phyloP scores from a whole-genome alignment of 1,284 basidiomycete genomes.

The Irpex rosettiformis region DNA sequence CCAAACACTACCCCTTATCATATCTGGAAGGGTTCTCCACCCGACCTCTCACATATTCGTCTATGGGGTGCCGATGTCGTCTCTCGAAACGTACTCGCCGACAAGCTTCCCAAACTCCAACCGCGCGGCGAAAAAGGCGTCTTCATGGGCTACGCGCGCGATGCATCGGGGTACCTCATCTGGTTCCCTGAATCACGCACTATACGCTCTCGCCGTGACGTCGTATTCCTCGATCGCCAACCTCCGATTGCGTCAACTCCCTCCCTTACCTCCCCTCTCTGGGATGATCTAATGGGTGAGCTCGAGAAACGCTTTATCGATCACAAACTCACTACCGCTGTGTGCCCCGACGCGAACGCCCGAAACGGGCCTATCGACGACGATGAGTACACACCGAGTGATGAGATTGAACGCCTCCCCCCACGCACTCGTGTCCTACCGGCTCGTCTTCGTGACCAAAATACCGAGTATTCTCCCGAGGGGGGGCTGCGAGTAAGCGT shows the following conservation, averaged over 20 bases:
- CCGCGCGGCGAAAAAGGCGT: neutral
- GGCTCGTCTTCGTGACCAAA: neutral
- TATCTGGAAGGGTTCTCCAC: neutral
- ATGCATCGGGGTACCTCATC: neutral
- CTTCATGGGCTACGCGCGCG: neutral
- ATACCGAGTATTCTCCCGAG: neutral
- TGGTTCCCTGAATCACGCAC: neutral
- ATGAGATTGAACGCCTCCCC: neutral
- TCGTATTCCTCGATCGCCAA: neutral
- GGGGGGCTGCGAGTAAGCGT: neutral
- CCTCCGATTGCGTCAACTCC: neutral
- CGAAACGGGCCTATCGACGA: neutral
- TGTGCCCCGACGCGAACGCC: neutral
- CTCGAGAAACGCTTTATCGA: neutral
- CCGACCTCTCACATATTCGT: neutral
- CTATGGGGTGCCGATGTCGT: neutral
- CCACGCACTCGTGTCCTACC: neutral
- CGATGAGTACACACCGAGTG: neutral
- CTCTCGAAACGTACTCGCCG: neutral
- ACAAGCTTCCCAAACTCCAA: neutral
- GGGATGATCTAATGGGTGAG: neutral
- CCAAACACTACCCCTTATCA: neutral
- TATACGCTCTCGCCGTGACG: neutral
- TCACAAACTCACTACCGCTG: neutral
- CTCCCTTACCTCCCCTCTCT: neutral